Evolutionary conservation across 371 early-diverging fungal genomes (phyloP), one percentile per base, ranked within the genome.

Genomic region (Actinomortierella ambigua): DNA sequence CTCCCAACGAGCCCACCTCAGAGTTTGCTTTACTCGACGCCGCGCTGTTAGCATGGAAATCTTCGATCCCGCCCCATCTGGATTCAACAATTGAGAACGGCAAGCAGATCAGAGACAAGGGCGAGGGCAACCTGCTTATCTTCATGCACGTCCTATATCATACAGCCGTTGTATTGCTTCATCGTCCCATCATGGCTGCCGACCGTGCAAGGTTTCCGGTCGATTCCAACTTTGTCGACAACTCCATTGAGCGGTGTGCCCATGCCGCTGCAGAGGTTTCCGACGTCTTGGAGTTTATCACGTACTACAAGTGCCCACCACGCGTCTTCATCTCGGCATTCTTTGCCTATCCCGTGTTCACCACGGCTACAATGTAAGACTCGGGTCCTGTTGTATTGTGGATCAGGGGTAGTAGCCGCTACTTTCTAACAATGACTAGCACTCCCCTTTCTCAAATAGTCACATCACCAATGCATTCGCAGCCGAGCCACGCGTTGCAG

Each of bases 381-480:
- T 40, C 15, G 27, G 22, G 11, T 54, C 14, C 7, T 55, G 4
- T 18, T 29, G 15, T 27, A 1, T 39, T 20, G 46, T 5, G 11
- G 23, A 24, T 58, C 22, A 15, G 44, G 49, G 13, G 48, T 24
- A 20, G 22, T 22, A 22, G 1, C 8, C 20, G 15, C 22, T 48
- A 11, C 3, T 48, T 48, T 23, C 26, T 18, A 15, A 1, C 14
- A 47, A 22, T 8, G 18, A 20, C 20, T 48, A 11, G 44, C 15
- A 13, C 13, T 44, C n/a, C 15, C 44, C 24, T 18, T 52, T 20
- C 13, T 17, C 22, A 48, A 18, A 8, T 62, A 71, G 73, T 18
- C 80, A 80, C 34, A 83, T 86, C 15, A 85, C 81, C 24, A 76
- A 77, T 17, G 80, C 83, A 3, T 86, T 85, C 40, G 81, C 81